Evolutionary conservation across 805 yeast genomes (phyloP).

Genomic region (Pichia eremophila): DNA sequence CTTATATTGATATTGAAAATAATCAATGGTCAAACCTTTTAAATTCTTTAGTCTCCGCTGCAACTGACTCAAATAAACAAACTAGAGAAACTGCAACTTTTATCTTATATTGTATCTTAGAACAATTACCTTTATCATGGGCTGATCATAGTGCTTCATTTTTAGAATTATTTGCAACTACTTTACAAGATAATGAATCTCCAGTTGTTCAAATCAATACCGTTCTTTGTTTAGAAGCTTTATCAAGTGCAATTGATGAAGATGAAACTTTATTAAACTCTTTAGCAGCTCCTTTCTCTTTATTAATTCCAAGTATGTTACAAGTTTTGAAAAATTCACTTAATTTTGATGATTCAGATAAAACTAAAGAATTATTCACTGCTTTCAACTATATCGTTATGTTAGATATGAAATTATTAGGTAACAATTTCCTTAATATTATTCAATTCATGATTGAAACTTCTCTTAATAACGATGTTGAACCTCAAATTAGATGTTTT

Average conservation of each 20-base stretch:
- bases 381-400: slow-evolving; percentile 73
- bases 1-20: slow-evolving; percentile 56
- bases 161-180: slow-evolving; percentile 57
- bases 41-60: slow-evolving; percentile 59
- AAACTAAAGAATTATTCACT: slow-evolving; percentile 69
- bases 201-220: slow-evolving; percentile 74
- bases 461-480: slow-evolving; percentile 54
- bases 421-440: slow-evolving; percentile 61
- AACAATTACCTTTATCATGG: slow-evolving; percentile 53
- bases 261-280: slow-evolving; percentile 36
- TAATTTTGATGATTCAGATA: slow-evolving; percentile 57
- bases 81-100: slow-evolving; percentile 78
- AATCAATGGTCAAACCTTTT: slow-evolving; percentile 71
- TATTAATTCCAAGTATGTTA: slow-evolving; percentile 71
- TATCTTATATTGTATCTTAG: slow-evolving; percentile 69
- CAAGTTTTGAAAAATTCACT: slow-evolving; percentile 70
- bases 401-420: slow-evolving; percentile 69
- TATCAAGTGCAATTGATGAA: slow-evolving; percentile 60
- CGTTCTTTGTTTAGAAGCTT: slow-evolving; percentile 67
- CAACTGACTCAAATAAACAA: slow-evolving; percentile 38
- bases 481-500: slow-evolving; percentile 73
- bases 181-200: slow-evolving; percentile 54
- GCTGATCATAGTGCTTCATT: slow-evolving; percentile 54
- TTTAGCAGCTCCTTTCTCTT: slow-evolving; percentile 41
- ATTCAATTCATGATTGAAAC: slow-evolving; percentile 69